Evolutionary conservation across 768 basidiomycete genomes (phyloP), one percentile per base, ranked within the genome.

Genomic region (Boletus rubropictus): DNA sequence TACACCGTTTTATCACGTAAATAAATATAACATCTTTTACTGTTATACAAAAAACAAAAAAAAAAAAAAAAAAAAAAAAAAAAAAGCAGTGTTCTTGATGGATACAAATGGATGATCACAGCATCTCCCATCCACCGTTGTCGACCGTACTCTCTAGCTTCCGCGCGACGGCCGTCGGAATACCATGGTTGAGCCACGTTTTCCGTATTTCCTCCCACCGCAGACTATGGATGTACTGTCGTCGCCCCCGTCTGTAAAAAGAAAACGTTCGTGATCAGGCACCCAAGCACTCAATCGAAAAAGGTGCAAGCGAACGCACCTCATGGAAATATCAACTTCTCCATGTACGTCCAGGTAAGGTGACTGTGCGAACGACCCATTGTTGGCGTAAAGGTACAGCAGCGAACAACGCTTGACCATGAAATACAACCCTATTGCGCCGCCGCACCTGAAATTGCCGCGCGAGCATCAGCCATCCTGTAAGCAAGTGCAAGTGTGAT

Each of bases 341-440:
- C 95, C 96, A 51, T 98, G 96, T 1, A 80, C 79, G 57, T 99
- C 96, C 33, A 98, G 76, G 59, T 96, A 98, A 0, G 95, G 93
- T 25, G 94, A 87, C 12, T 81, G 78, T 1, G 78, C 76, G 66
- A 94, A 97, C 3, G 89, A 81, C n/a, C 95, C 96, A 41, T 84
- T 90, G 51, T 81, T 83, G 25, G 85, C 84, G 59, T 91, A 93
- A 15, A 97, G 75, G 64, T 89, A 97, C 12, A 98, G 63, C 48
- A 97, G 61, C n/a, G 85, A 80, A 67, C 92, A 96, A 17, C 91
- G 82, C 63, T 94, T 94, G 54, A 97, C 83, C 35, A 92, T 77
- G 67, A 94, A 94, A 66, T 84, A 99, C 39, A 96, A 67, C 3
- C 93, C 96, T 38, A 91, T 76, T 2, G 82, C 81, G 5, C 92